phyloP scores from a whole-genome alignment of 805 yeast genomes.

The Candida xyloterini region DNA sequence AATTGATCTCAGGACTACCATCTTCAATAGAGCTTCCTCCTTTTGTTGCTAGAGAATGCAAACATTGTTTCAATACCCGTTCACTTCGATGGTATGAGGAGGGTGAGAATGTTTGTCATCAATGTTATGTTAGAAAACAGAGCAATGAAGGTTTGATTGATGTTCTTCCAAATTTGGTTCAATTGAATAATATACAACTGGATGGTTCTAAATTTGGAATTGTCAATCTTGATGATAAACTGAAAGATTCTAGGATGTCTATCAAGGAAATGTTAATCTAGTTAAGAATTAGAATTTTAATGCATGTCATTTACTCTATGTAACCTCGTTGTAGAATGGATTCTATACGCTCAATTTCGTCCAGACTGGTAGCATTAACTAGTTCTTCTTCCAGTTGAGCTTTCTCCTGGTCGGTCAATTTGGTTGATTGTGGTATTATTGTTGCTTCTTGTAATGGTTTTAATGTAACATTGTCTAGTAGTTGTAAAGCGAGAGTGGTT shows the following conservation, averaged over 20 bases:
- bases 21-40: neutral
- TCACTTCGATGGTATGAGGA: slow-evolving; percentile 24
- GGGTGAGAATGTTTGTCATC: slow-evolving; percentile 21
- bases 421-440: slow-evolving; percentile 15
- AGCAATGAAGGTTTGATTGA: slow-evolving; percentile 24
- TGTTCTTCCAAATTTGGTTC: slow-evolving; percentile 23
- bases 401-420: slow-evolving; percentile 54
- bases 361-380: slow-evolving; percentile 61
- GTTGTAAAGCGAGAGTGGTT: slow-evolving; percentile 29
- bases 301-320: slow-evolving; percentile 15
- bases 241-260: slow-evolving; percentile 14
- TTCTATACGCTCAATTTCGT: slow-evolving; percentile 74
- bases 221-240: slow-evolving; percentile 10
- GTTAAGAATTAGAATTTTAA: neutral
- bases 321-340: slow-evolving; percentile 42
- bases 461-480: slow-evolving; percentile 20
- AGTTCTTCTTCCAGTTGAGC: slow-evolving; percentile 50
- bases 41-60: slow-evolving; percentile 10
- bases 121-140: slow-evolving; percentile 25
- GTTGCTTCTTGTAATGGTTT: slow-evolving; percentile 1
- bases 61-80: slow-evolving; percentile 20
- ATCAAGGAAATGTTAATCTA: slow-evolving; percentile 20
- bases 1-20: neutral
- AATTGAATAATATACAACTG: slow-evolving; percentile 8
- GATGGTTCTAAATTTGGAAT: slow-evolving; percentile 26